Evolutionary conservation across 2,329 filamentous ascomycete genomes (phyloP), one percentile per base, ranked within the genome.

Genomic region (Dothiorella sarmentorum): DNA sequence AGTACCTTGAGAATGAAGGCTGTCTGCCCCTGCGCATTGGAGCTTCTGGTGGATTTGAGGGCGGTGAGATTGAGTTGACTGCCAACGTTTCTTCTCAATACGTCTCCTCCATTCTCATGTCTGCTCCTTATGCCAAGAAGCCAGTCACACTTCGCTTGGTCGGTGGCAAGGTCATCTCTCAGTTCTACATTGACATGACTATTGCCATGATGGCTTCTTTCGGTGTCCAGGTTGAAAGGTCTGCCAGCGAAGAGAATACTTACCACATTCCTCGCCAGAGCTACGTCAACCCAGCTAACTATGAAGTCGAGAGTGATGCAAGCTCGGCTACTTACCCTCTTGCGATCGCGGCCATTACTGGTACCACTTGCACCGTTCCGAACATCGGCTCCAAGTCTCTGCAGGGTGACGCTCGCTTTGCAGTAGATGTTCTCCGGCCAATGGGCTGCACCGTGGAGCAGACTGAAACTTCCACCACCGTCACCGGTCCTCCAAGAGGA

Each of bases 61-160:
- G 86, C 47, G 94, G 94, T 35, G 81, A 88, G 26, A 97, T 99
- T 66, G 89, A 96, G 71, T 82, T 99, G 59, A 91, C 92, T 10
- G 94, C 94, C 0, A 97, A 94, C 40, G 89, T 97, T 15, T 99
- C 94, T 7, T 97, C 94, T n/a, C 94, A 99, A 75, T 99, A 97
- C 70, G 94, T 99, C 35, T 97, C 94, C 0, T 97, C 93, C 1
- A 86, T 99, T 63, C 80, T 99, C 53, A 95, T 99, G 90, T 95
- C 91, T 60, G 94, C 94, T 0, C 94, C 94, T 0, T 99, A 97
- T 69, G 94, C 94, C 44, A 97, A 96, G 76, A 86, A 91, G 62
- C 90, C 93, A 0, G 92, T 99, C 35, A 97, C 91, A 0, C 78
- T 99, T 64, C 88, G 87, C 38, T 82, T 99, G 37, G 88, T 97